Evolutionary conservation across 2,329 filamentous ascomycete species (phyloP).

Genomic region (Sporothrix euskadiensis): DNA sequence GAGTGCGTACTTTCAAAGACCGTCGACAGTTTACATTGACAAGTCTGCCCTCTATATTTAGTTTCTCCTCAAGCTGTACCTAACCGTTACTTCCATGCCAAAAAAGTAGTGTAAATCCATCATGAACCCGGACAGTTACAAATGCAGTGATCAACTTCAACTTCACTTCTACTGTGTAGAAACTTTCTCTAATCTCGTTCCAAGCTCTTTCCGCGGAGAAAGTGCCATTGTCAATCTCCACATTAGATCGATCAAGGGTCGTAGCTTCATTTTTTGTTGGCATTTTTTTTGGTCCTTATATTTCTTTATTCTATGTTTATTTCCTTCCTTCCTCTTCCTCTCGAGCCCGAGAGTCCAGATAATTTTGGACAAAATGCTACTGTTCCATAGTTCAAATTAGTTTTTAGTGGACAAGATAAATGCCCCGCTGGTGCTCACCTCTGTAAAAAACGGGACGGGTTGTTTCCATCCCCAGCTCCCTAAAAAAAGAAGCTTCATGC

Average conservation of each 20-base stretch:
- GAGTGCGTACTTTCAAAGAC: background rate
- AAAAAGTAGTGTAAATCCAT: too few species aligned
- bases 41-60: background rate
- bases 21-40: background rate
- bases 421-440: background rate
- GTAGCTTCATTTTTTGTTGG: background rate
- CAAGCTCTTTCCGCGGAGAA: background rate
- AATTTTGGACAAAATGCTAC: background rate
- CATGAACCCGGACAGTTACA: background rate
- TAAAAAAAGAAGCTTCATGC: background rate
- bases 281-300: background rate
- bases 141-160: background rate
- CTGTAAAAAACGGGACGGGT: background rate
- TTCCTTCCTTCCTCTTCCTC: background rate
- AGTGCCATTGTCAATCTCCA: background rate
- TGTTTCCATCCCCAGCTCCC: conserved; percentile 5
- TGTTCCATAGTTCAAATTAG: background rate
- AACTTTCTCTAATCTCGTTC: background rate
- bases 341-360: background rate
- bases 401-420: background rate
- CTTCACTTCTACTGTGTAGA: background rate
- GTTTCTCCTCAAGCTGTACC: background rate
- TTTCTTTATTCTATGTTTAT: background rate
- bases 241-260: background rate
- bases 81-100: background rate